These are phyloP conservation scores for Helotiales sp. DNA, from an alignment of 2,329 filamentous ascomycete species.

Conservation along the genomic window DNA sequence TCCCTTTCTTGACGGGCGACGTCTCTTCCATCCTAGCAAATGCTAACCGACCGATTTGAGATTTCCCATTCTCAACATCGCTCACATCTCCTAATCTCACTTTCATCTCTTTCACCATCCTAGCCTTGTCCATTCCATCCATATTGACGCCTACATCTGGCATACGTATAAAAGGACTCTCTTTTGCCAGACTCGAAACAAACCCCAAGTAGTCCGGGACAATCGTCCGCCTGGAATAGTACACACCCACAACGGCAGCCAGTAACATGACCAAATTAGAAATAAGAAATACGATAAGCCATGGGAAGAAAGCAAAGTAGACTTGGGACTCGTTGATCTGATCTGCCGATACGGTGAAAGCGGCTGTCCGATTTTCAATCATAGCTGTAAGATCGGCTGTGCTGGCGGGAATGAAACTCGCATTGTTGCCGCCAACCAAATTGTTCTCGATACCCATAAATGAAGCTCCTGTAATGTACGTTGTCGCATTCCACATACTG, in stretches of 20 bases:
- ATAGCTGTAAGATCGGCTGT: constrained; percentile 24
- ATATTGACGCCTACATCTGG: constrained; percentile 36
- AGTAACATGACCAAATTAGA: constrained; percentile 33
- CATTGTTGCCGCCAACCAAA: constrained; percentile 27
- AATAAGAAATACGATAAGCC: constrained; percentile 31
- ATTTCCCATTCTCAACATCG: constrained; percentile 18
- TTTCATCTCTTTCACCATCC: constrained; percentile 34
- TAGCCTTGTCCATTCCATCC: constrained; percentile 38
- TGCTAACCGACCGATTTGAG: constrained; percentile 27
- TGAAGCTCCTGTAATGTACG: constrained; percentile 26
- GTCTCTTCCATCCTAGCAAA: constrained; percentile 37
- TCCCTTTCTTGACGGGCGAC: constrained; percentile 24
- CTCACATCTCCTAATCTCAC: constrained; percentile 33
- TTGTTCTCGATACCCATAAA: constrained; percentile 25
- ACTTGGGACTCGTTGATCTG: constrained; percentile 21
- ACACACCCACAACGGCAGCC: constrained; percentile 26
- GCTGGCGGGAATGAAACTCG: constrained; percentile 27
- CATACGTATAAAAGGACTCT: constrained; percentile 35
- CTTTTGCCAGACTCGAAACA: constrained; percentile 33
- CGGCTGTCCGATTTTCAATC: constrained; percentile 33
- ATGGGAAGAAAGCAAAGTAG: constrained; percentile 31
- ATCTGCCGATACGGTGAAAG: constrained; percentile 31
- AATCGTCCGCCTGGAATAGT: constrained; percentile 29
- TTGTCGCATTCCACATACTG: constrained; percentile 32
- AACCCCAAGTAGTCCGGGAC: constrained; percentile 35